Evolutionary conservation across 108 stramenopile species (phyloP).

Genomic region (Seminavis robusta): DNA sequence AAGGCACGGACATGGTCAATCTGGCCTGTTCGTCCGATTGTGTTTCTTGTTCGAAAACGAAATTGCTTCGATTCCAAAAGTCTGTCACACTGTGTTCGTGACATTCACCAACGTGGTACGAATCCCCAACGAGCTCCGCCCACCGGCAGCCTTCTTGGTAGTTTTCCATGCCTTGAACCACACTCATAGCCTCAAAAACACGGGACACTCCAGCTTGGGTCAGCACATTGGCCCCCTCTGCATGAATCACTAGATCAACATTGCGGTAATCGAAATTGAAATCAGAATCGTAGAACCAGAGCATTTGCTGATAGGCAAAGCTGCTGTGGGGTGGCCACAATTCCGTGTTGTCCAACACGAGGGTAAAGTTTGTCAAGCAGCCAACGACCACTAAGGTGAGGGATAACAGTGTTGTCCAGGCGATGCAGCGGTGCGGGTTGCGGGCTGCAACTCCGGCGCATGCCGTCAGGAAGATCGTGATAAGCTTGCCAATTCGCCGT

Average conservation of each 20-base stretch:
- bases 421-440: no score
- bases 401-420: no score
- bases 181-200: constrained; percentile 16
- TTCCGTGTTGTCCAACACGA: no score
- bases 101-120: background rate
- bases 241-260: constrained; percentile 15
- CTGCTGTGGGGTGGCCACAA: no score
- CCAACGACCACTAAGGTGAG: no score
- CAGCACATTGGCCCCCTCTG: constrained; percentile 11
- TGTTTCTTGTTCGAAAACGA: background rate
- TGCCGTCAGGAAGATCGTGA: no score
- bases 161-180: background rate
- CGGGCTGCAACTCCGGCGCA: no score
- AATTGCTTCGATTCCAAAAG: constrained; percentile 12
- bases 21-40: constrained; percentile 8
- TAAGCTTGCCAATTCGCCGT: no score
- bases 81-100: background rate
- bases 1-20: constrained; percentile 1
- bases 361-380: no score
- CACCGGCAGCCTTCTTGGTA: constrained; percentile 20
- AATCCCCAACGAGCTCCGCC: no score
- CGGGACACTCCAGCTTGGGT: constrained; percentile 1
- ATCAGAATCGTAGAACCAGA: no score
- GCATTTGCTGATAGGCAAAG: no score
- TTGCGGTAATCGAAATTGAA: constrained; percentile 20